Base-by-base conservation (phyloP, 176 grass and related monocot genomes). In the Lolium multiflorum region DNA sequence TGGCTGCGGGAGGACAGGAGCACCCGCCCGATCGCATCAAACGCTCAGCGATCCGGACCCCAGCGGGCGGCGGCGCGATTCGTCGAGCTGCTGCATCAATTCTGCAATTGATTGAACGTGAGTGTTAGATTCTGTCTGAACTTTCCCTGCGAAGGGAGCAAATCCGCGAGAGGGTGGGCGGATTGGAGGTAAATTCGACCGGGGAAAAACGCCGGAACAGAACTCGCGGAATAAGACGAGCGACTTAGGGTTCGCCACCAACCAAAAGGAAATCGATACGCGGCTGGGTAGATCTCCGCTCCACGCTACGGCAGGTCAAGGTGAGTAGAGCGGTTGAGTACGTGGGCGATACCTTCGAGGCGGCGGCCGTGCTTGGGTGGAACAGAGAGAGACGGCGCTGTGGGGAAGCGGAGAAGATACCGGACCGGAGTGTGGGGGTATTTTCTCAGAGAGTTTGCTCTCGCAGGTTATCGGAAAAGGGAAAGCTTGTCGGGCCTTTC, bases 1-100 rank as follows among this genome's bases (percentile, higher is more conserved):
- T 59, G 77, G 31, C 31, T 35, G 31, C n/a, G n/a, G n/a, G n/a
- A n/a, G n/a, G 28, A 2, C 59, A 67, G 57, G 12, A 85, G 62
- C 31, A 3, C 8, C 14, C 61, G 52, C 18, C 25, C 77, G 79
- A 61, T 70, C 67, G 66, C 81, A 76, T 69, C 82, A 85, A 85
- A 74, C 76, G 46, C 60, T 76, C 59, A 14, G 7, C 44, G 77
- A 77, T 47, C 63, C 49, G 31, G 28, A 49, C 77, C 22, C 21
- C 8, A 9, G 31, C 31, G 18, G 28, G 28, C 28, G 28, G 28
- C 28, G 69, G 88, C 41, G 86, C 43, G 72, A 52, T 82, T 83
- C 44, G 54, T 14, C 15, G 31, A 82, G 25, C 44, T 18, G 35
- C 17, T 2, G 35, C 79, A 86, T 87, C 54, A 86, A 83, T 10